phyloP scores from a whole-genome alignment of 257 asterid species.

The Eucommia ulmoides region DNA sequence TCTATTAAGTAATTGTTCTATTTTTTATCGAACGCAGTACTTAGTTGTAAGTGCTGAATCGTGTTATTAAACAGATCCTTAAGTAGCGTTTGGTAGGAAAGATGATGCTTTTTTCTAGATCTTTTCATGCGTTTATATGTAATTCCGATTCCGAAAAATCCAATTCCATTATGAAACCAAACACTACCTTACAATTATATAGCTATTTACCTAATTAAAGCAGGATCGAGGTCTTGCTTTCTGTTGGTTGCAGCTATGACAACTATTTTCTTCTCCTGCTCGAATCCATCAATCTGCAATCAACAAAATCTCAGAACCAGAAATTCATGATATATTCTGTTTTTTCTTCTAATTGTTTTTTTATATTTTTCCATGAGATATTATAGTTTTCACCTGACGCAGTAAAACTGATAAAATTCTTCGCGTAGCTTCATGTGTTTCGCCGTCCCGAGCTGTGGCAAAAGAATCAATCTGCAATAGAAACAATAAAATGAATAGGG shows the following conservation, averaged over 20 bases:
- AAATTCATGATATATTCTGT: too few relatives aligned
- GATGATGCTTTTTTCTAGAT: too few relatives aligned
- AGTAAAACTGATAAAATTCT: conserved; percentile 75
- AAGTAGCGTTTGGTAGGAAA: too few relatives aligned
- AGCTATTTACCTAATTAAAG: conserved; percentile 58
- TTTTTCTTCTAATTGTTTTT: too few relatives aligned
- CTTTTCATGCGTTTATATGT: too few relatives aligned
- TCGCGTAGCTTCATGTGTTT: conserved; percentile 92
- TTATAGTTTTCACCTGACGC: conserved; percentile 57
- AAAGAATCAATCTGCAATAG: conserved; percentile 76
- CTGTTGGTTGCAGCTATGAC: conserved; percentile 96
- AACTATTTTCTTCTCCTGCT: conserved; percentile 88
- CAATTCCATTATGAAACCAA: too few relatives aligned
- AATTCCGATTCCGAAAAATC: too few relatives aligned
- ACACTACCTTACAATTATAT: conserved; percentile 5
- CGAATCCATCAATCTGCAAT: conserved; percentile 93
- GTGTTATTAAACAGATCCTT: too few relatives aligned
- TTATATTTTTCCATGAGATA: too few relatives aligned
- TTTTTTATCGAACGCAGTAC: too few relatives aligned
- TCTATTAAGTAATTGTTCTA: too few relatives aligned
- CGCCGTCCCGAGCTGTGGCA: conserved; percentile 88
- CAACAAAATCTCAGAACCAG: conserved; percentile 1
- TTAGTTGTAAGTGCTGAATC: too few relatives aligned
- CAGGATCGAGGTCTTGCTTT: conserved; percentile 95
- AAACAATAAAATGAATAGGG: conserved; percentile 6